Evolutionary conservation across 306 rosid species (phyloP).

Genomic region (Vicia villosa): DNA sequence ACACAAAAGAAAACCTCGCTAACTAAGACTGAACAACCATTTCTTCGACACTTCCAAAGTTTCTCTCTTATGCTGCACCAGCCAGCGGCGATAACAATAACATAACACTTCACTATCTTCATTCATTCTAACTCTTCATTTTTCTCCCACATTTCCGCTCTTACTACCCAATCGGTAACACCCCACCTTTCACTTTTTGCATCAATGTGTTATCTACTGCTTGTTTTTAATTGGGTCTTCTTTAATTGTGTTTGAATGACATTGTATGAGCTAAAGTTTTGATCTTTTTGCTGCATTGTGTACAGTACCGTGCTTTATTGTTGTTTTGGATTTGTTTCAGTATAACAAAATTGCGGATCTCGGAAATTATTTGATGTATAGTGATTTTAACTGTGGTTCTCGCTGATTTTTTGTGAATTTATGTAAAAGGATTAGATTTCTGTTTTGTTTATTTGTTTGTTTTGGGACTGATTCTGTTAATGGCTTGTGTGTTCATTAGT

Average conservation of each 20-base stretch:
- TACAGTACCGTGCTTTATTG: not conserved
- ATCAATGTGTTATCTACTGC: too few species aligned
- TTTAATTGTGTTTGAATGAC: not conserved
- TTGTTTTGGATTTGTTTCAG: not conserved
- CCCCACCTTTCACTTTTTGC: not conserved
- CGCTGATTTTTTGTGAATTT: not conserved
- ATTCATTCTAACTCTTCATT: constrained; percentile 1
- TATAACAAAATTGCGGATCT: constrained; percentile 17
- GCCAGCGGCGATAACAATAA: not conserved
- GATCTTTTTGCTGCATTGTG: constrained; percentile 15
- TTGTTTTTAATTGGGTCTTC: not conserved
- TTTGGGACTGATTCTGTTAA: not conserved
- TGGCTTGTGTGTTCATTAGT: constrained; percentile 1
- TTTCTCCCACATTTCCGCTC: constrained; percentile 46
- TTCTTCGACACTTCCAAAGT: constrained; percentile 1
- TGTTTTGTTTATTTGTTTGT: not conserved
- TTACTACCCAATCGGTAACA: constrained; percentile 39
- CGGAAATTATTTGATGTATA: constrained; percentile 11
- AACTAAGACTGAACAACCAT: not conserved
- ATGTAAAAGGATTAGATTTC: constrained; percentile 3
- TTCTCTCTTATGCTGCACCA: not conserved
- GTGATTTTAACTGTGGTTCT: not conserved
- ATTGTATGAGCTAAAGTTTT: constrained; percentile 10
- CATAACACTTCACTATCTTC: not conserved
- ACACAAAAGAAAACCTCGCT: not conserved